phyloP scores from a whole-genome alignment of 495 filamentous ascomycete genomes.

The Trichoderma orchidacearum region DNA sequence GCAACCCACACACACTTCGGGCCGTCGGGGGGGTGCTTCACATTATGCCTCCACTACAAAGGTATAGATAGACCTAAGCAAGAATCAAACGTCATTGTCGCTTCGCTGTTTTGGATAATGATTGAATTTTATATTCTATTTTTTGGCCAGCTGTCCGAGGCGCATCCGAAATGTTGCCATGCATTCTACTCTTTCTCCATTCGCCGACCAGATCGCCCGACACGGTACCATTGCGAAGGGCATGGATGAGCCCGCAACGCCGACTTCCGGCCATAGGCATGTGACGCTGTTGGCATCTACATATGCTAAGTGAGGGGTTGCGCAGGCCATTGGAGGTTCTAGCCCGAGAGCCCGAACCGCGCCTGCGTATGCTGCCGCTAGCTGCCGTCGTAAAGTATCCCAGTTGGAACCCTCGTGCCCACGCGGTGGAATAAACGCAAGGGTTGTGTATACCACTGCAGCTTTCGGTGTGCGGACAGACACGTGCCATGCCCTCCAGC shows the following conservation, averaged over 20 bases:
- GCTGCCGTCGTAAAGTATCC: not conserved
- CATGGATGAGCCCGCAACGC: not conserved
- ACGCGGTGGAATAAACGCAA: not conserved
- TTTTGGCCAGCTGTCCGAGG: not conserved
- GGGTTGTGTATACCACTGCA: not conserved
- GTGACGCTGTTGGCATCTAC: not conserved
- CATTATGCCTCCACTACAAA: not conserved
- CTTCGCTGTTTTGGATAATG: not conserved
- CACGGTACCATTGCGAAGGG: slow-evolving; percentile 11
- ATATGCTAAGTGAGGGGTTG: not conserved
- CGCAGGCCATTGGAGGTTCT: not conserved
- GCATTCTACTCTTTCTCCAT: slow-evolving; percentile 6
- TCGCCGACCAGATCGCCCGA: slow-evolving; percentile 14
- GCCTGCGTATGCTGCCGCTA: not conserved
- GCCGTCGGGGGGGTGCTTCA: not conserved
- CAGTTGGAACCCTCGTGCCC: not conserved
- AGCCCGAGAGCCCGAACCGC: not conserved
- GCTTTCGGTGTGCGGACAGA: not conserved
- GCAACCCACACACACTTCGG: too few relatives aligned
- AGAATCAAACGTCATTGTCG: not conserved
- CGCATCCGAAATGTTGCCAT: not conserved
- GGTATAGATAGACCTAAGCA: not conserved
- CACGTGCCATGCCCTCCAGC: not conserved
- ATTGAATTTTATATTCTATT: not conserved
- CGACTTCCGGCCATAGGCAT: not conserved